Conservation (phyloP, 208 protist genomes). For the Acanthamoeba lenticulata region DNA sequence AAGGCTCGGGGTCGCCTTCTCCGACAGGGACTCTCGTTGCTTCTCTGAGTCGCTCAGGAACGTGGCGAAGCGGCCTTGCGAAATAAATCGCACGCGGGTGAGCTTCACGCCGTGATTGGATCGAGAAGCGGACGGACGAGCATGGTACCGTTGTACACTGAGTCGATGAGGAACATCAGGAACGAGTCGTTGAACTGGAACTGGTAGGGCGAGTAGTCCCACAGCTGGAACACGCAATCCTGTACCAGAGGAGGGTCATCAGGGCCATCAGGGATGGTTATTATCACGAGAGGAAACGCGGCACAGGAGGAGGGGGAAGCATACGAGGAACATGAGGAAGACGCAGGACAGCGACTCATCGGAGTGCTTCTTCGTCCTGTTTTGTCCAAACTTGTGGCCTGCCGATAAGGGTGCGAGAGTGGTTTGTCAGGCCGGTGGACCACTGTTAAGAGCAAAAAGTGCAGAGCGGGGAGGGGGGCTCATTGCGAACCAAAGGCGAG, state of each 20-base stretch:
- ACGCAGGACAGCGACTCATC: conserved; percentile 23
- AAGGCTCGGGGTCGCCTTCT: not conserved
- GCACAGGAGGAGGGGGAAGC: not conserved
- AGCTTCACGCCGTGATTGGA: not conserved
- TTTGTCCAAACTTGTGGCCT: conserved; percentile 31
- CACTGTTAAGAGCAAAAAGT: not conserved
- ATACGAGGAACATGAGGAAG: conserved; percentile 31
- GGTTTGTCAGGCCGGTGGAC: too few relatives aligned
- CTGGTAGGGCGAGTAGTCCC: conserved; percentile 36
- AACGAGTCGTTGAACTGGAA: conserved; percentile 60
- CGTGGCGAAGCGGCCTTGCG: not conserved
- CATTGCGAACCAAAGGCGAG: conserved; percentile 83
- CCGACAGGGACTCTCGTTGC: not conserved
- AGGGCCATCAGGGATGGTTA: not conserved
- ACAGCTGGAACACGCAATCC: conserved; percentile 66
- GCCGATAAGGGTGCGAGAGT: not conserved
- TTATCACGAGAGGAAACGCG: not conserved
- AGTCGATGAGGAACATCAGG: conserved; percentile 48
- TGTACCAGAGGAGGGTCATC: not conserved
- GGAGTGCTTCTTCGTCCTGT: not conserved
- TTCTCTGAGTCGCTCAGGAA: conserved; percentile 25
- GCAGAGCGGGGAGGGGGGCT: not conserved
- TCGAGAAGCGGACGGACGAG: not conserved
- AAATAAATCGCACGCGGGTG: not conserved
- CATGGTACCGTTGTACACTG: not conserved